Conservation (phyloP, 2,329 filamentous ascomycete genomes). For the Mollisia scopiformis region DNA sequence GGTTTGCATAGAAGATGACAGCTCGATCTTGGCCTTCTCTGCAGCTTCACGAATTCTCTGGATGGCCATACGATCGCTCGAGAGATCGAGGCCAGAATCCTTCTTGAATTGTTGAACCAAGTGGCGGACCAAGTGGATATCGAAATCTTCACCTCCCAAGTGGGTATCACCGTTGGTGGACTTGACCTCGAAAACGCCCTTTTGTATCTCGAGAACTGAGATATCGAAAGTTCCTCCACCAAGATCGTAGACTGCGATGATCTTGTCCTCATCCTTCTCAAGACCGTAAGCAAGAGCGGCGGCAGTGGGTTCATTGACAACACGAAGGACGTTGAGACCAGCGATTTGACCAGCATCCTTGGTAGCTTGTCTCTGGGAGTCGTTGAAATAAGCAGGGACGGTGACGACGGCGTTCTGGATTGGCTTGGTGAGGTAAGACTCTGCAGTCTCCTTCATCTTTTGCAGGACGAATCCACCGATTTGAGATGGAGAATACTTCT, state of each 20-base stretch:
- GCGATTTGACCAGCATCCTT: conserved; percentile 98
- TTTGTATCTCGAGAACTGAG: conserved; percentile 95
- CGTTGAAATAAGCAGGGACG: conserved; percentile 98
- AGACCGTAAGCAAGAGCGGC: conserved; percentile 95
- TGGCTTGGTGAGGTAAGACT: conserved; percentile 86
- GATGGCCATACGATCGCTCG: conserved; percentile 94
- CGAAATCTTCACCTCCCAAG: conserved; percentile 97
- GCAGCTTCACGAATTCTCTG: conserved; percentile 98
- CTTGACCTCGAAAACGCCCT: conserved; percentile 98
- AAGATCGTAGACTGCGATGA: conserved; percentile 96
- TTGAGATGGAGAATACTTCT: conserved; percentile 98
- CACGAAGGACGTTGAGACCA: conserved; percentile 94
- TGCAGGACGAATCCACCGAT: conserved; percentile 94
- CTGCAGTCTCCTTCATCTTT: conserved; percentile 99
- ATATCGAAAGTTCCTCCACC: conserved; percentile 99
- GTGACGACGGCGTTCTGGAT: conserved; percentile 97
- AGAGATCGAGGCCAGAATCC: conserved; percentile 88
- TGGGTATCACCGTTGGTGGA: conserved; percentile 99
- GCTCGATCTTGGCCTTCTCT: conserved; percentile 99
- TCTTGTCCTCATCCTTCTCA: conserved; percentile 88
- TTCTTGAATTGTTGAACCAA: conserved; percentile 96
- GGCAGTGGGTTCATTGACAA: conserved; percentile 97
- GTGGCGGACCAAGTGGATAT: conserved; percentile 92
- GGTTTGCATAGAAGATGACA: conserved; percentile 92
- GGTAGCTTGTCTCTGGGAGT: conserved; percentile 95